Evolutionary conservation across 176 grass and related monocot species (phyloP), one percentile per base, ranked within the genome.

Genomic region (Oryza nivara): DNA sequence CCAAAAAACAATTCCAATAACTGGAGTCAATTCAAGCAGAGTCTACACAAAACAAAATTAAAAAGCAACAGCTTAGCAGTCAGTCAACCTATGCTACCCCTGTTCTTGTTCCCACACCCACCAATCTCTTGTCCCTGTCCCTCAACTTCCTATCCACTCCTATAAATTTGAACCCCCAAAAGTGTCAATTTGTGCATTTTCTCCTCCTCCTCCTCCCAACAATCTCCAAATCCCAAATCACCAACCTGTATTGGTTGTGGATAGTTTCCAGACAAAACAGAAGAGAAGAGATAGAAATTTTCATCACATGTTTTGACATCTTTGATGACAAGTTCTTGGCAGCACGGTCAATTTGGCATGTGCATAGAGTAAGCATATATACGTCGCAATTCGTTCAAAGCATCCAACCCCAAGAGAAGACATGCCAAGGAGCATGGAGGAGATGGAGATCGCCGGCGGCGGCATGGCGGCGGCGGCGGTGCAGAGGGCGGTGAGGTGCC

Each of bases 401-500:
- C 43, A 23, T 41, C 7, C 4, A 30, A 28, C n/a, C n/a, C n/a
- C 13, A 68, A 74, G 12, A 66, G 12, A 66, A 84, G 78, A 22
- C 35, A 75, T 75, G 88, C 26, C 46, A 7, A 90, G 45, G 20
- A 67, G 61, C 19, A 78, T 60, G 63, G 78, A 67, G 66, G 76
- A 75, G 84, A 88, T 88, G 91, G 76, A 7, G 7, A 8, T 41
- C 40, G 61, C 46, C 14, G 61, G 40, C 3, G 43, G 71, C 26
- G 56, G 26, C 3, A 26, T 16, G 14, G 69, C 16, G 26, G 82
- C 36, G 7, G 40, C 68, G 5, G 92, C 47, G 6, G 82, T 94
- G 73, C 88, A 87, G 81, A 87, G 70, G 12, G 93, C 93, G 30
- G 56, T 85, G 86, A 73, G 74, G 63, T 93, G 83, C 83, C 83